phyloP scores from a whole-genome alignment of 2,329 filamentous ascomycete genomes.

The Neonectria neomacrospora region DNA sequence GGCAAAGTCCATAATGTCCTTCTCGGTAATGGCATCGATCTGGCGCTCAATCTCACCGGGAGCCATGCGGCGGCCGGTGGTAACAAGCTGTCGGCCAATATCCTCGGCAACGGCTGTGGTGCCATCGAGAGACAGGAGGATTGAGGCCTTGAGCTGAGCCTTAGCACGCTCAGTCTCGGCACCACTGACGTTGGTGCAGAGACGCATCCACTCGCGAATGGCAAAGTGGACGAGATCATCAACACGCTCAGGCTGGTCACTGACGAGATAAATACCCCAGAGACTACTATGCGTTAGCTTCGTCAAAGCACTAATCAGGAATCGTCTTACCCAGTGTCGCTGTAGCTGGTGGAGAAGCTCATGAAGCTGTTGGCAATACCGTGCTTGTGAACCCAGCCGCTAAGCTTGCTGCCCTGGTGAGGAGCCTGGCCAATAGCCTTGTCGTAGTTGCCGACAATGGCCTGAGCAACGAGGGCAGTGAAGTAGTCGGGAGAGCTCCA shows the following conservation, averaged over 20 bases:
- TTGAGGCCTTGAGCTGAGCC: slow-evolving; percentile 98
- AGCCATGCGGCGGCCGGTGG: slow-evolving; percentile 90
- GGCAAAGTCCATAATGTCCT: slow-evolving; percentile 97
- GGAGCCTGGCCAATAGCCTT: slow-evolving; percentile 97
- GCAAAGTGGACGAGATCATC: slow-evolving; percentile 99
- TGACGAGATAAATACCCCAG: slow-evolving; percentile 99
- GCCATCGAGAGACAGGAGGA: slow-evolving; percentile 95
- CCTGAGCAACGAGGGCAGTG: slow-evolving; percentile 95
- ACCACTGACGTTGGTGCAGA: slow-evolving; percentile 87
- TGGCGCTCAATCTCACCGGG: slow-evolving; percentile 95
- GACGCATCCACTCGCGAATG: slow-evolving; percentile 96
- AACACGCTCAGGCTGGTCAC: slow-evolving; percentile 85
- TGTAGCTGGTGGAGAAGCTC: slow-evolving; percentile 99
- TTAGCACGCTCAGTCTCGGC: slow-evolving; percentile 98
- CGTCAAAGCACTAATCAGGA: background rate
- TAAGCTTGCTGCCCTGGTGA: slow-evolving; percentile 98
- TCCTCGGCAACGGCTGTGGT: slow-evolving; percentile 98
- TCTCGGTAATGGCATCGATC: slow-evolving; percentile 89
- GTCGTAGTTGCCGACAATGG: slow-evolving; percentile 99
- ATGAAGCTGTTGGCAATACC: slow-evolving; percentile 99
- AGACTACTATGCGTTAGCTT: slow-evolving; percentile 69
- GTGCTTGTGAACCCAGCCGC: slow-evolving; percentile 92
- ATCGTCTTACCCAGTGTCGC: slow-evolving; percentile 88
- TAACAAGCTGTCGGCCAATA: slow-evolving; percentile 98
- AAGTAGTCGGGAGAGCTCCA: slow-evolving; percentile 99